These are phyloP conservation scores for Yamadazyma atlantica DNA, from an alignment of 1,139 yeast genomes.

Conservation along the genomic window DNA sequence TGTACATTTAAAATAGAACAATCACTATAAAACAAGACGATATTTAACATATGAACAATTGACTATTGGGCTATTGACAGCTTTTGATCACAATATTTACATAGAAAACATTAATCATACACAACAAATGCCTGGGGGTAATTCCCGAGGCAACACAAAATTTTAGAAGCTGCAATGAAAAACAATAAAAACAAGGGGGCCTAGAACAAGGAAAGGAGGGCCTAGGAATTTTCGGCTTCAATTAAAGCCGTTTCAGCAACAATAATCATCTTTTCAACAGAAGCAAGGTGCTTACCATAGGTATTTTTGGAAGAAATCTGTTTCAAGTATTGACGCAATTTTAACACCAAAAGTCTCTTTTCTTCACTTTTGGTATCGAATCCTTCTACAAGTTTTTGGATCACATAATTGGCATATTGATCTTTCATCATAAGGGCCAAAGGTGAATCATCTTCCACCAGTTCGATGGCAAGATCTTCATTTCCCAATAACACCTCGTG, in stretches of 20 bases:
- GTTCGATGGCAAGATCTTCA: conserved; percentile 39
- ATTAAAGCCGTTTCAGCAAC: conserved; percentile 51
- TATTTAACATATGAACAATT: conserved; percentile 12
- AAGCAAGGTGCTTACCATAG: conserved; percentile 83
- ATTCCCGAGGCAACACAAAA: too few species aligned
- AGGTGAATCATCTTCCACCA: conserved; percentile 59
- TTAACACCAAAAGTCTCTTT: conserved; percentile 57
- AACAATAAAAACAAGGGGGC: too few species aligned
- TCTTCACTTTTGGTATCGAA: conserved; percentile 64
- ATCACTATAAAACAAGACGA: conserved; percentile 16
- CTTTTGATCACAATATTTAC: conserved; percentile 11
- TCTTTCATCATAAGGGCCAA: conserved; percentile 92
- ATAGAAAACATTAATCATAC: conserved; percentile 4
- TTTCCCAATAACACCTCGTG: conserved; percentile 59
- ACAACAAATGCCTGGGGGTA: not conserved
- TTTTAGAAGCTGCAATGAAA: too few species aligned
- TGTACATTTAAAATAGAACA: conserved; percentile 3
- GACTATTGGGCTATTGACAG: conserved; percentile 12
- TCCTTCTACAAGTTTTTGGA: conserved; percentile 88
- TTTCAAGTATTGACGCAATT: conserved; percentile 61
- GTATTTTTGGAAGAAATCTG: conserved; percentile 54
- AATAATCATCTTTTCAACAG: conserved; percentile 75
- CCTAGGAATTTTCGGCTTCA: conserved; percentile 32
- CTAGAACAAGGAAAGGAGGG: too few species aligned
- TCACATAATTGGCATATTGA: conserved; percentile 95